Base-by-base conservation (phyloP, 345 rosid genomes). In the Eucalyptus shirleyi region DNA sequence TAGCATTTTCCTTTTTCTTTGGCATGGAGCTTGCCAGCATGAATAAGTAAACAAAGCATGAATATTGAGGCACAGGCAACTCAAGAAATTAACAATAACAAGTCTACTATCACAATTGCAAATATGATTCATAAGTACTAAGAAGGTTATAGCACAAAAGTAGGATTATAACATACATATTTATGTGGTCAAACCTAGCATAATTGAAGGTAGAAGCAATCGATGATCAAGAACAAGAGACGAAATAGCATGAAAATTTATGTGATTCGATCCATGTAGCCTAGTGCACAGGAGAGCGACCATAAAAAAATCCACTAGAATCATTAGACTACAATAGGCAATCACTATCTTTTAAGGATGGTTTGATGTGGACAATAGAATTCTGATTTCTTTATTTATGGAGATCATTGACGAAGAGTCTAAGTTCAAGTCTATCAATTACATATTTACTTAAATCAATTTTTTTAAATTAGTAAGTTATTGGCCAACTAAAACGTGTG, bases 261-360 rank as follows among this genome's bases (percentile, higher is more conserved):
- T 15, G 77, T n/a, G 37, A 65, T 15, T 65, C 2, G 3, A 14
- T 65, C 17, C 2, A 14, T n/a, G 37, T 1, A n/a, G 37, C 11
- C 19, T 14, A 65, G 1, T n/a, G 17, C 77, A n/a, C 0, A 0
- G 5, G 37, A n/a, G 77, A 65, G 37, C 10, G 0, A n/a, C 37
- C 77, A n/a, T n/a, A 65, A 30, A 65, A 14, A 15, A 17, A 14
- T 65, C 77, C 19, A 15, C 18, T n/a, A n/a, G 19, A 65, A 65
- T n/a, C 77, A 65, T n/a, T 30, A 65, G 77, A 65, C 77, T n/a
- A 65, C 18, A 62, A 2, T 28, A 30, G 72, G 72, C 34, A 30
- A 16, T n/a, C 77, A n/a, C 37, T n/a, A 65, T n/a, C 37, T 65
- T 30, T n/a, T 65, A 65, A 67, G 80, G 80, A 67, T 16, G 8